A percentile compares a stretch with the other conserved stretches of the same genome.
phyloP scores from a whole-genome alignment of 2,329 filamentous ascomycete genomes.

The Scolecobasidium constrictum region DNA sequence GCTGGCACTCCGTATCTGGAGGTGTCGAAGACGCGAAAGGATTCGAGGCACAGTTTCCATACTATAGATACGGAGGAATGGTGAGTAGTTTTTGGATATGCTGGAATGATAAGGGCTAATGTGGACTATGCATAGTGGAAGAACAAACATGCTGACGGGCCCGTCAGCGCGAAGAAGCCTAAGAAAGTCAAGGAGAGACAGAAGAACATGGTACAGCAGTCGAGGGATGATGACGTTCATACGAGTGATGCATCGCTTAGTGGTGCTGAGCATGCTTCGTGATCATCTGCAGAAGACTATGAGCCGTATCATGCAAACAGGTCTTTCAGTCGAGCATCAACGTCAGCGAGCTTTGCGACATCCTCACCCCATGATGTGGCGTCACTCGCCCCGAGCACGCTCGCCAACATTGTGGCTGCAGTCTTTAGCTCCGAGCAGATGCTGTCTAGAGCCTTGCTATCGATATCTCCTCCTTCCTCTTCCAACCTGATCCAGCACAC shows the following conservation, averaged over 20 bases:
- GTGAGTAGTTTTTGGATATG: no score
- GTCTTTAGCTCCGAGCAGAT: not conserved
- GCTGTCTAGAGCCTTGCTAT: not conserved
- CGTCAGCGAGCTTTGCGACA: not conserved
- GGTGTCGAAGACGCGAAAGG: conserved; percentile 28
- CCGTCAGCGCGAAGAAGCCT: conserved; percentile 1
- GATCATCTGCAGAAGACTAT: no score
- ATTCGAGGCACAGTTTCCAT: no score
- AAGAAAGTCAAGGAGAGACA: not conserved
- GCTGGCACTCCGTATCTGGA: conserved; percentile 33
- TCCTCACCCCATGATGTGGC: not conserved
- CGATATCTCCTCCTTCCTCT: conserved; percentile 4
- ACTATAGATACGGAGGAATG: conserved; percentile 2
- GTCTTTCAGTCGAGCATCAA: not conserved
- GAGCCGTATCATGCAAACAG: conserved; percentile 4
- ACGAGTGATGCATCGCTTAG: no score
- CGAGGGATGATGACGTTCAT: no score
- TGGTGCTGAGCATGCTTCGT: no score
- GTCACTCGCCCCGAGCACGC: not conserved
- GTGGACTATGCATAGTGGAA: no score
- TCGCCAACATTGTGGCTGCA: not conserved
- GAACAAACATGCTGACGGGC: conserved; percentile 5
- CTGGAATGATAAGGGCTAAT: no score
- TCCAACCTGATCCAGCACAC: not conserved
- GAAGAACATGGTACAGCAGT: no score